phyloP scores from a whole-genome alignment of 1,139 yeast genomes.

The Candida albicans region DNA sequence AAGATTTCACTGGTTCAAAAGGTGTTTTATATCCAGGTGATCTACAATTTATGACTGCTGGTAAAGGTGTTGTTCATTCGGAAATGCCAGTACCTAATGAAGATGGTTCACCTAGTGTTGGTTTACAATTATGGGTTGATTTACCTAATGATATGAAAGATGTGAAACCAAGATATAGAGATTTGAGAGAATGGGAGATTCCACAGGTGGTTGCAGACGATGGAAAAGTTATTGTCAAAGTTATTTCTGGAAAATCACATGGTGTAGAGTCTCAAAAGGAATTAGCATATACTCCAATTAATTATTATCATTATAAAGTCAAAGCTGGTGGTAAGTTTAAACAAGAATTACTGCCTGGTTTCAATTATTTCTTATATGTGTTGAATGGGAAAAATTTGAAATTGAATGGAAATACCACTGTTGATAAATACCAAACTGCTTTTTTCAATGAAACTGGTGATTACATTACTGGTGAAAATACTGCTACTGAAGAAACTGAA shows the following conservation, averaged over 20 bases:
- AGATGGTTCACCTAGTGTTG: conserved; percentile 59
- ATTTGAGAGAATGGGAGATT: conserved; percentile 67
- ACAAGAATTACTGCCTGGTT: conserved; percentile 64
- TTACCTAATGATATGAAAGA: conserved; percentile 70
- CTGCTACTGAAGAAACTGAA: conserved; percentile 28
- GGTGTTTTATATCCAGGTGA: conserved; percentile 85
- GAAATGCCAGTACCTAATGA: conserved; percentile 74
- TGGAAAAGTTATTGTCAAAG: conserved; percentile 67
- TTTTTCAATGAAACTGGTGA: conserved; percentile 72
- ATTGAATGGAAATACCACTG: conserved; percentile 41
- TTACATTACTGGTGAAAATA: conserved; percentile 50
- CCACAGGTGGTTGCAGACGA: conserved; percentile 63
- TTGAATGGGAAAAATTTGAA: conserved; percentile 57
- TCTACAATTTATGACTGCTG: conserved; percentile 94
- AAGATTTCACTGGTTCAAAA: conserved; percentile 82
- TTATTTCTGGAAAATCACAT: conserved; percentile 74
- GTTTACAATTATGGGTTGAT: conserved; percentile 92
- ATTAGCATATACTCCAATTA: conserved; percentile 82
- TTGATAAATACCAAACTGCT: conserved; percentile 52
- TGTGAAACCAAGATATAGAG: conserved; percentile 77
- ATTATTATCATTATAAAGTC: conserved; percentile 67
- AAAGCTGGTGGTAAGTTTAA: conserved; percentile 67
- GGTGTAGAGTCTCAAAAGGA: conserved; percentile 77
- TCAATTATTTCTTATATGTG: conserved; percentile 73
- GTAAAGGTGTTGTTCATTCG: conserved; percentile 82